Base-by-base conservation (phyloP, 371 early-diverging fungal genomes). In the Mortierella sp. region DNA sequence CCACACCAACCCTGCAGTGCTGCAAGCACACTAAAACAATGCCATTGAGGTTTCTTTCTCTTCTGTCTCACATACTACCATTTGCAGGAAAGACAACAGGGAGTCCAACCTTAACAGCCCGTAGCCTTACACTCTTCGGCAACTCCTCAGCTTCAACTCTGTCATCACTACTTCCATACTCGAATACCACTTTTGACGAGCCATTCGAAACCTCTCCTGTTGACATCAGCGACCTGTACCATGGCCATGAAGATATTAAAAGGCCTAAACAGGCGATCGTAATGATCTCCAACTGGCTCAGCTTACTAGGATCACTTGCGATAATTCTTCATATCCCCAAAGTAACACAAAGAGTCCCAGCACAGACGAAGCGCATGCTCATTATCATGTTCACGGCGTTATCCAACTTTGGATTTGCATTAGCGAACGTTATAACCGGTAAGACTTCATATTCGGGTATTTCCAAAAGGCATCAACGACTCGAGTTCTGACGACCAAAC, bases 361-460 rank as follows among this genome's bases (percentile, higher is more conserved):
- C 70, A 9, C 80, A 80, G 15, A 45, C 57, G 28, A 74, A 67
- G 37, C 66, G 80, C 1, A 74, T 80, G 71, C 13, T 70, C 56
- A 67, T 80, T 37, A 67, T 75, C 49, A 17, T 74, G 23, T 64
- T 70, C 32, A 80, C 68, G 10, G 80, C 80, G 19, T 23, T 80
- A 2, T 80, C 80, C 15, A 80, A 80, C 68, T 31, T 68, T 56
- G 75, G 80, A 1, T 80, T 80, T 35, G 26, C 80, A 7, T 22
- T 70, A 9, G 64, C 68, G 37, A 80, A 80, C 55, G 43, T 80
- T 29, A 15, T 64, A 13, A 70, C 80, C 17, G 78, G 78, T 77
- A 57, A 29, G 56, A n/a, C 32, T 35, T 35, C 35, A 35, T 35
- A 6, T 6, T 3, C 35, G 9, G 35, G 9, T 3, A 35, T 35